These are phyloP conservation scores for Pseudocercospora fuligena DNA, from an alignment of 2,329 filamentous ascomycete species.

Conservation along the genomic window DNA sequence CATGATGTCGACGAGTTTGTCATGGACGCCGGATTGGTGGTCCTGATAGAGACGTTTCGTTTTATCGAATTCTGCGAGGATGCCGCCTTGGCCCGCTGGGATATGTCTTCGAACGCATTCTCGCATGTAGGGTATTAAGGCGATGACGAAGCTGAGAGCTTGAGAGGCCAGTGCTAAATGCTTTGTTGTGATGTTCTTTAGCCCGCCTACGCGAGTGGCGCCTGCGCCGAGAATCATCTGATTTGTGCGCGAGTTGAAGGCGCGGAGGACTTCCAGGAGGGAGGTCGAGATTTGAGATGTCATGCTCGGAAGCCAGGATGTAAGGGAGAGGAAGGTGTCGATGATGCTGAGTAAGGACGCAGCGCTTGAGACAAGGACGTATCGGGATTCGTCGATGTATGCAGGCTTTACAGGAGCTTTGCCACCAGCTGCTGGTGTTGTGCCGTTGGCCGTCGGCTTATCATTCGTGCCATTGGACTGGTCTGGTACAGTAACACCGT, in stretches of 20 bases:
- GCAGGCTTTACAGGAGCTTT: conserved; percentile 54
- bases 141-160: conserved; percentile 83
- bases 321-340: conserved; percentile 79
- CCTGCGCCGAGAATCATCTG: conserved; percentile 95
- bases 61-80: conserved; percentile 83
- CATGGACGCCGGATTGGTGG: conserved; percentile 87
- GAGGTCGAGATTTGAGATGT: conserved; percentile 78
- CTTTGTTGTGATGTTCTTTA: conserved; percentile 96
- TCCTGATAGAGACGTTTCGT: conserved; percentile 82
- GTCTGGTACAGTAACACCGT: conserved; percentile 34
- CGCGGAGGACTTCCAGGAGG: conserved; percentile 82
- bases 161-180: conserved; percentile 92
- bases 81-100: conserved; percentile 54
- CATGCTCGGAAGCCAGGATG: conserved; percentile 86
- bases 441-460: conserved; percentile 24
- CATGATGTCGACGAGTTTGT: conserved; percentile 94
- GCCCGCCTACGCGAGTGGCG: conserved; percentile 81
- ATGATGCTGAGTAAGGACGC: conserved; percentile 80
- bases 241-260: conserved; percentile 96
- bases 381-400: conserved; percentile 80
- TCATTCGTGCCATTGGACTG: conserved; percentile 19
- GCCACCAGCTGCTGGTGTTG: conserved; percentile 17
- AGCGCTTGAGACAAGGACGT: conserved; percentile 83
- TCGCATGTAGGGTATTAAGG: conserved; percentile 84
- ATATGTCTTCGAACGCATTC: conserved; percentile 86